A percentile compares a stretch with the other conserved stretches of the same genome.
Conservation (phyloP, 768 basidiomycete genomes). For the Tricholoma saponaceum region DNA sequence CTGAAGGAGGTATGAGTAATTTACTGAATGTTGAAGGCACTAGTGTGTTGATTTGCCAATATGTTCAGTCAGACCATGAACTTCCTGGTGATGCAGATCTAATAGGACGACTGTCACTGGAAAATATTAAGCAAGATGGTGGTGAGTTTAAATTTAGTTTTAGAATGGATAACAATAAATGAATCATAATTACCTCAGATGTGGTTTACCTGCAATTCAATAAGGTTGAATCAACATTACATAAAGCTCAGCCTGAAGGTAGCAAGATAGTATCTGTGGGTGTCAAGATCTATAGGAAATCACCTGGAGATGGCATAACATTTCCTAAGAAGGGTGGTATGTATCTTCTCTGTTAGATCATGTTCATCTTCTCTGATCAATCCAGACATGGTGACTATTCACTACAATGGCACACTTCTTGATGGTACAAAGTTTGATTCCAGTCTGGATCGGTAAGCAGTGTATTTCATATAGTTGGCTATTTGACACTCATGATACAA, state of each 20-base stretch:
- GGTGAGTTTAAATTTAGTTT: background rate
- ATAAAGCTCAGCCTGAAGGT: too few species aligned
- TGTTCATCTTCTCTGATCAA: slow-evolving; percentile 15
- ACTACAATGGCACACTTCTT: slow-evolving; percentile 74
- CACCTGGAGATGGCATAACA: slow-evolving; percentile 52
- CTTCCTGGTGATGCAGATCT: background rate
- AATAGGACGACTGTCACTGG: background rate
- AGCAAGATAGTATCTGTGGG: too few species aligned
- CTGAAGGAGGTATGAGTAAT: slow-evolving; percentile 6
- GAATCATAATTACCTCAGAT: background rate
- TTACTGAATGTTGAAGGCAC: background rate
- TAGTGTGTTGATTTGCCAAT: background rate
- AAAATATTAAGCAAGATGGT: background rate
- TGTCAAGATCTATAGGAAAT: slow-evolving; percentile 57
- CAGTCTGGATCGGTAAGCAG: slow-evolving; percentile 63
- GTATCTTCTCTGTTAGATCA: slow-evolving; percentile 23
- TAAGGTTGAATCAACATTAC: too few species aligned
- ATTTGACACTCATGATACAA: background rate
- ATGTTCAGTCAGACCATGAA: background rate
- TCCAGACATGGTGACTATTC: slow-evolving; percentile 66
- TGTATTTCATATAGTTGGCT: slow-evolving; percentile 1
- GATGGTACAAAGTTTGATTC: slow-evolving; percentile 73
- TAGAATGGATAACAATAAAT: background rate
- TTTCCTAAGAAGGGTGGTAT: slow-evolving; percentile 72
- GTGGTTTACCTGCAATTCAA: background rate